A percentile compares a stretch with the other conserved stretches of the same genome.
Conservation (phyloP, 2,329 filamentous ascomycete genomes). For the Albophoma yamanashiensis region DNA sequence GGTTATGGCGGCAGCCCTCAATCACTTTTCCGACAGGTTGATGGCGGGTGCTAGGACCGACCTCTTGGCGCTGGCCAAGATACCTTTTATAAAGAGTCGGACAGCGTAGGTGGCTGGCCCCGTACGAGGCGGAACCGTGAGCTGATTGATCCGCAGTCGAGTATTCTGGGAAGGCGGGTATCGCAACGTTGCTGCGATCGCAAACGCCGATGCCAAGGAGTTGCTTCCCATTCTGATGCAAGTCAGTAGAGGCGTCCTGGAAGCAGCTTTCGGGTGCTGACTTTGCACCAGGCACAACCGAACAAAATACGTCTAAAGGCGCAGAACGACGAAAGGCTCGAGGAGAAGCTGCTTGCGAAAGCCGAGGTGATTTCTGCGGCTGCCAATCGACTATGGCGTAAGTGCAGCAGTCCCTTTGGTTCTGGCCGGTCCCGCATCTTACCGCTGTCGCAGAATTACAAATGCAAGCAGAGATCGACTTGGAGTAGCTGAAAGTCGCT, state of each 20-base stretch:
- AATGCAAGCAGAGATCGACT: conserved; percentile 38
- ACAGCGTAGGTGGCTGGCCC: conserved; percentile 44
- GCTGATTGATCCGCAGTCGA: conserved; percentile 17
- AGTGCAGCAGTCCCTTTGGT: conserved; percentile 14
- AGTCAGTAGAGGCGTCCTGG: conserved; percentile 22
- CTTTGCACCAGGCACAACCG: conserved; percentile 45
- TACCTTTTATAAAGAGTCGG: conserved; percentile 67
- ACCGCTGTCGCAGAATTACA: conserved; percentile 28
- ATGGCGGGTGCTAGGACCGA: conserved; percentile 63
- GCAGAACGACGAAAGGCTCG: conserved; percentile 45
- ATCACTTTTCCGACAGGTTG: conserved; percentile 66
- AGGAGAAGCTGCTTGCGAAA: conserved; percentile 54
- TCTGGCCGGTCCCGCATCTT: background rate
- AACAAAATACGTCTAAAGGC: conserved; percentile 48
- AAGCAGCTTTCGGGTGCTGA: conserved; percentile 1
- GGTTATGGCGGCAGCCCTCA: conserved; percentile 58
- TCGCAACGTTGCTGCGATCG: conserved; percentile 54
- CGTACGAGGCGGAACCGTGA: background rate
- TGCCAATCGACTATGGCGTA: conserved; percentile 60
- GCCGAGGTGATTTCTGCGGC: conserved; percentile 58
- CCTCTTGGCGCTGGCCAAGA: conserved; percentile 57
- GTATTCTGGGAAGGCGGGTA: conserved; percentile 71
- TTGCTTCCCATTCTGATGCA: conserved; percentile 63
- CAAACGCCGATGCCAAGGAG: conserved; percentile 57
- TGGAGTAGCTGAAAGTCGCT: conserved; percentile 20